Evolutionary conservation across 345 rosid species (phyloP).

Genomic region (Syzygium jambos): DNA sequence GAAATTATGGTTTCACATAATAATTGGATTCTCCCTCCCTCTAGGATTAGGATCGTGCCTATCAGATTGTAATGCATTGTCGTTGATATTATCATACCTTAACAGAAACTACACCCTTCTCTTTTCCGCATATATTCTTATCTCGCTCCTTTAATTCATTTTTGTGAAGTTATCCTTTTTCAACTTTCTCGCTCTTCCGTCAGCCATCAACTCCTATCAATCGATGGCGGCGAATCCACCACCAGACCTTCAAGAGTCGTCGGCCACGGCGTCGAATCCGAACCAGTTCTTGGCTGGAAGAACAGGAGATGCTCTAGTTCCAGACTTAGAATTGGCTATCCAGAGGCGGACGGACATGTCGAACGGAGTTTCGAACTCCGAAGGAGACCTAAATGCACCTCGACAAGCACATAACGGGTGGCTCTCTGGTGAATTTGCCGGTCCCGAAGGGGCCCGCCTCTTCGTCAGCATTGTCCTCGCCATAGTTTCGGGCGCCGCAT

Average conservation of each 20-base stretch:
- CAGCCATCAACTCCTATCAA: neutral
- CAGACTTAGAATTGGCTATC: neutral
- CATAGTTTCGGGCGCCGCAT: neutral
- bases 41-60: neutral
- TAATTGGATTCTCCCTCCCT: neutral
- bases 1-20: neutral
- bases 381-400: neutral
- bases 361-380: neutral
- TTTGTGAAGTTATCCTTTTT: neutral
- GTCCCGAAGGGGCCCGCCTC: too few species aligned
- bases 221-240: neutral
- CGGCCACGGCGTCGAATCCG: neutral
- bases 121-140: too few species aligned
- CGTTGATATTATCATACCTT: neutral
- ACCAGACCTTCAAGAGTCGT: neutral
- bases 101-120: neutral
- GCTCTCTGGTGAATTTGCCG: neutral
- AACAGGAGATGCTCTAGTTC: neutral
- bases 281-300: neutral
- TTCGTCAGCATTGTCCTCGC: too few species aligned
- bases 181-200: neutral
- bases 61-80: neutral
- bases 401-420: fast-evolving
- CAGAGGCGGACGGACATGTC: neutral
- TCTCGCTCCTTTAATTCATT: neutral